Conservation (phyloP, 805 yeast genomes). For the Candida piceae region DNA sequence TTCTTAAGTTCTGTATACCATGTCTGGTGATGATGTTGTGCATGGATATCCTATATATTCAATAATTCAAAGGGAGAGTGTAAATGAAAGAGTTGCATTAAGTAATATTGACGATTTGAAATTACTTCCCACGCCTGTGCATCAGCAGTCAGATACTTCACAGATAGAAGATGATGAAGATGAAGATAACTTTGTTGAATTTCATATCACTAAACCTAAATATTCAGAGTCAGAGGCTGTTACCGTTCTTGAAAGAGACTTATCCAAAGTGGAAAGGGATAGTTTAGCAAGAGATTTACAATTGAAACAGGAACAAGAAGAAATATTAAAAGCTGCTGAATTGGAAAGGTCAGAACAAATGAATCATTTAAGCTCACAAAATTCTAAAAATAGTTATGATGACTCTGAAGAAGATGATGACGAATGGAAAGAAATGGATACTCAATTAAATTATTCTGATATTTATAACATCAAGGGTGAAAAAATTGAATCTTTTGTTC, state of each 20-base stretch:
- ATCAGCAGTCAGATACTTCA: too few species aligned
- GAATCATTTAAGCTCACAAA: neutral
- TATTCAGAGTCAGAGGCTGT: conserved; percentile 15
- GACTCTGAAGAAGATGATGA: conserved; percentile 29
- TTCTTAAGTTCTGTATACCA: too few species aligned
- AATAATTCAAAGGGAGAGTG: conserved; percentile 1
- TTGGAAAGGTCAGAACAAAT: neutral
- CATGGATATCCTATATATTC: too few species aligned
- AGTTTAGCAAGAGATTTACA: neutral
- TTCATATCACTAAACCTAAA: conserved; percentile 15
- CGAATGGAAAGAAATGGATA: conserved; percentile 85
- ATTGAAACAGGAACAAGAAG: neutral
- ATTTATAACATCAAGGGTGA: conserved; percentile 79
- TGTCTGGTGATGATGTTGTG: too few species aligned
- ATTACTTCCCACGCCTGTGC: too few species aligned
- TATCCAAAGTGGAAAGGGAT: conserved; percentile 5
- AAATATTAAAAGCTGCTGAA: neutral
- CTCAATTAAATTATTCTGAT: conserved; percentile 63
- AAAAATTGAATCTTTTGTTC: conserved; percentile 38
- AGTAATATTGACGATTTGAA: conserved; percentile 4
- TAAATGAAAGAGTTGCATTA: conserved; percentile 2
- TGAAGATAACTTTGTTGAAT: conserved; percentile 25
- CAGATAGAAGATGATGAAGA: too few species aligned
- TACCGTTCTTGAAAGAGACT: conserved; percentile 15
- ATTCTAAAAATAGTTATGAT: neutral